Conservation (phyloP, 768 basidiomycete genomes). For the Lactifluus subvellereus region DNA sequence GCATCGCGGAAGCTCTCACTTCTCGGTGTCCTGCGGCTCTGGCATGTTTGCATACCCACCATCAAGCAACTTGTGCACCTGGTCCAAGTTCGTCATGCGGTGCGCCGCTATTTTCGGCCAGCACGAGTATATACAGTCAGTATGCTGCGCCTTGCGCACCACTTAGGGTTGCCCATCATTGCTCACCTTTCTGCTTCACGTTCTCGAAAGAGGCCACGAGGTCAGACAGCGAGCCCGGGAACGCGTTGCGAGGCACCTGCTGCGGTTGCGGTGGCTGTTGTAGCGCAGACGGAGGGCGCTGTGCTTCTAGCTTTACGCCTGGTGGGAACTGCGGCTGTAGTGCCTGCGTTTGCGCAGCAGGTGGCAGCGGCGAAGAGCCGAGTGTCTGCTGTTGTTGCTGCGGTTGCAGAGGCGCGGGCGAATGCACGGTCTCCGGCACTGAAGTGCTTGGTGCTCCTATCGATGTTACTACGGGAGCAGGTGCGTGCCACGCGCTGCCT, state of each 20-base stretch:
- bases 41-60: constrained; percentile 86
- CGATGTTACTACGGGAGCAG: constrained; percentile 3
- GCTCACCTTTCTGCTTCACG: constrained; percentile 90
- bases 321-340: constrained; percentile 24
- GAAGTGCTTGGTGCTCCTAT: constrained; percentile 13
- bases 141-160: not conserved
- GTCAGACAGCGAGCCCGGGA: constrained; percentile 85
- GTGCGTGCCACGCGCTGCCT: constrained; percentile 16
- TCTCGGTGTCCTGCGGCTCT: constrained; percentile 91
- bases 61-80: constrained; percentile 90
- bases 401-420: constrained; percentile 46
- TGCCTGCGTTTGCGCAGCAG: constrained; percentile 1
- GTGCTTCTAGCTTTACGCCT: constrained; percentile 22
- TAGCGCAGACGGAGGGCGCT: constrained; percentile 23
- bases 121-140: not conserved
- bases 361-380: constrained; percentile 13
- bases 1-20: constrained; percentile 42
- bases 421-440: constrained; percentile 33
- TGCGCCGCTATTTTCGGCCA: constrained; percentile 47
- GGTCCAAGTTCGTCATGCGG: constrained; percentile 81
- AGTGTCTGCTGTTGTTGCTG: constrained; percentile 28
- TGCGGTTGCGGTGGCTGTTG: constrained; percentile 35
- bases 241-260: constrained; percentile 34
- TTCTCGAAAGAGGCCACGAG: constrained; percentile 92
- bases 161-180: not conserved